These are phyloP conservation scores for Cyclocybe cylindracea DNA, from an alignment of 768 basidiomycete species.

Conservation along the genomic window DNA sequence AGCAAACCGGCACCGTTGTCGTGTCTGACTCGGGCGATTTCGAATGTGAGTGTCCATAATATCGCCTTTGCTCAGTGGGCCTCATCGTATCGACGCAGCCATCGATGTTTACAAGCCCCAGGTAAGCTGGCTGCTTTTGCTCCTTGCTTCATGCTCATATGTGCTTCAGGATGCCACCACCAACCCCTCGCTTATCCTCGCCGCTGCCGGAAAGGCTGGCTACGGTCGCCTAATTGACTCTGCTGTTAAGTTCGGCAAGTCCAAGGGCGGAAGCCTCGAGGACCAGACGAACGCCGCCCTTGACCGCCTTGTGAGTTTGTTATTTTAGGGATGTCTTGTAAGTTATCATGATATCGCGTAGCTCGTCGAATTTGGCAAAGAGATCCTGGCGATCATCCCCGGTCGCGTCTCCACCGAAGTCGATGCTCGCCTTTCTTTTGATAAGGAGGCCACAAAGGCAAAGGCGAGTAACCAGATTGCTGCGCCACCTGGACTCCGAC, in stretches of 20 bases:
- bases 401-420: conserved; percentile 99
- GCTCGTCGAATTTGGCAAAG: conserved; percentile 98
- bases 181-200: conserved; percentile 94
- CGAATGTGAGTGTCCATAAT: conserved; percentile 55
- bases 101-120: conserved; percentile 98
- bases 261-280: conserved; percentile 79
- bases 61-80: conserved; percentile 9
- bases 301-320: conserved; percentile 78
- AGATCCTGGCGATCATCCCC: conserved; percentile 93
- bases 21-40: conserved; percentile 98
- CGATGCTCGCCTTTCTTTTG: conserved; percentile 96
- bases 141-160: conserved; percentile 4
- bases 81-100: conserved; percentile 46
- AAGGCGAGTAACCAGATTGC: conserved; percentile 51
- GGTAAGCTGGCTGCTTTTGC: conserved; percentile 33
- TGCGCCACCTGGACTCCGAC: conserved; percentile 8
- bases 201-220: conserved; percentile 87
- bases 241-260: conserved; percentile 74
- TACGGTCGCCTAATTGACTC: conserved; percentile 80
- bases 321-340: background rate
- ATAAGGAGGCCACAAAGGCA: conserved; percentile 88
- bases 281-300: conserved; percentile 75
- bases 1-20: conserved; percentile 92
- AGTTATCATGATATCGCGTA: conserved; percentile 26
- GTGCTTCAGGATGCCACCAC: conserved; percentile 87